Conservation (phyloP, 2,329 filamentous ascomycete species). For the Fusarium siculi region DNA sequence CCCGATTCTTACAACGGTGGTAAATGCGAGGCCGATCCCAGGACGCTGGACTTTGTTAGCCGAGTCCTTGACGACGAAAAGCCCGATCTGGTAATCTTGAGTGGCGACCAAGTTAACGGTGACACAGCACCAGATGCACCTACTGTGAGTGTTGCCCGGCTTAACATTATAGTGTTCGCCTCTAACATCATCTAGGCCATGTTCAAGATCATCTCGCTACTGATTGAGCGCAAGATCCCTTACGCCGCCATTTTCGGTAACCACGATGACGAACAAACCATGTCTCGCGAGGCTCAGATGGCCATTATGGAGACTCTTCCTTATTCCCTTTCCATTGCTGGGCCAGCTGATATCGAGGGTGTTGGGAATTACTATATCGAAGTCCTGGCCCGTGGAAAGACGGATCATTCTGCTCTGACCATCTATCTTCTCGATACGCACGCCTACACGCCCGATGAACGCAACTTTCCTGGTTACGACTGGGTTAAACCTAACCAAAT, state of each 20-base stretch:
- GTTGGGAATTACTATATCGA: conserved; percentile 97
- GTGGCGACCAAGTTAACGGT: conserved; percentile 95
- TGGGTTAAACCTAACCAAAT: conserved; percentile 97
- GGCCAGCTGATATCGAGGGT: conserved; percentile 85
- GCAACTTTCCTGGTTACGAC: conserved; percentile 90
- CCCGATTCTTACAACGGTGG: conserved; percentile 77
- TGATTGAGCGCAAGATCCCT: conserved; percentile 88
- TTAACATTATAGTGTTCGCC: neutral
- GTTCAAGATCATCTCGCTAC: conserved; percentile 88
- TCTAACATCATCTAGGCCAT: conserved; percentile 69
- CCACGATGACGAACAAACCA: conserved; percentile 90
- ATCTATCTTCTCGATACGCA: conserved; percentile 97
- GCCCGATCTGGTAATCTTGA: conserved; percentile 90
- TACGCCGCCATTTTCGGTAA: conserved; percentile 97
- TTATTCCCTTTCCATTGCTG: conserved; percentile 86
- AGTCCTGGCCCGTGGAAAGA: conserved; percentile 80
- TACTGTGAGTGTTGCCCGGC: conserved; percentile 64
- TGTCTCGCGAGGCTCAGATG: conserved; percentile 85
- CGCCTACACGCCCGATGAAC: conserved; percentile 89
- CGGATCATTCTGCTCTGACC: conserved; percentile 88
- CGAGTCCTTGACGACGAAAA: conserved; percentile 90
- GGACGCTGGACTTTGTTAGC: conserved; percentile 89
- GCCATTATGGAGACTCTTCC: conserved; percentile 85
- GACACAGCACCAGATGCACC: conserved; percentile 92
- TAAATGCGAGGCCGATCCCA: conserved; percentile 88